phyloP scores from a whole-genome alignment of 306 rosid genomes.

The Glycine tomentella region DNA sequence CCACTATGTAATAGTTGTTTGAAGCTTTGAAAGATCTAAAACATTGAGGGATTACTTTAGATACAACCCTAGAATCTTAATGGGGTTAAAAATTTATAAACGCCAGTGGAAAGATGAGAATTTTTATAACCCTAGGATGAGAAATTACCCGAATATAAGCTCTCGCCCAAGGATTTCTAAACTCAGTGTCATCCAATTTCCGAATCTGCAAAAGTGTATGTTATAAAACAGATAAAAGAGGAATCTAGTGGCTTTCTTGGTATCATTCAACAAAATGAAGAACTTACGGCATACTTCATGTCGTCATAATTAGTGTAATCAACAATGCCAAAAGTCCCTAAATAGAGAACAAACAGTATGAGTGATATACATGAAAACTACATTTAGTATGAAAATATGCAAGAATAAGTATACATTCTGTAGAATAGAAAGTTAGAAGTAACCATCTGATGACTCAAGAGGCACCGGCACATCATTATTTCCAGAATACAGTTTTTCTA shows the following conservation, averaged over 20 bases:
- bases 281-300: constrained; percentile 99
- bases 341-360: constrained; percentile 39
- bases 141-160: constrained; percentile 78
- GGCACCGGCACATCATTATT: background rate
- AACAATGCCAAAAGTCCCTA: constrained; percentile 94
- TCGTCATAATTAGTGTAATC: constrained; percentile 93
- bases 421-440: background rate
- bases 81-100: background rate
- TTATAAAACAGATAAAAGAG: constrained; percentile 12
- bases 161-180: constrained; percentile 98
- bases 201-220: constrained; percentile 61
- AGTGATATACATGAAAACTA: constrained; percentile 5
- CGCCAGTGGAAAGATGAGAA: background rate
- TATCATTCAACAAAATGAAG: constrained; percentile 17
- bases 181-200: constrained; percentile 95
- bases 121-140: background rate
- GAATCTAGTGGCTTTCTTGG: background rate
- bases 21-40: constrained; percentile 9
- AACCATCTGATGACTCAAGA: background rate
- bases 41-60: background rate
- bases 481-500: background rate
- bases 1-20: background rate
- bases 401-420: background rate
- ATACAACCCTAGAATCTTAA: background rate
- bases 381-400: background rate